phyloP scores from a whole-genome alignment of 306 rosid genomes.

The Mimosa pudica region DNA sequence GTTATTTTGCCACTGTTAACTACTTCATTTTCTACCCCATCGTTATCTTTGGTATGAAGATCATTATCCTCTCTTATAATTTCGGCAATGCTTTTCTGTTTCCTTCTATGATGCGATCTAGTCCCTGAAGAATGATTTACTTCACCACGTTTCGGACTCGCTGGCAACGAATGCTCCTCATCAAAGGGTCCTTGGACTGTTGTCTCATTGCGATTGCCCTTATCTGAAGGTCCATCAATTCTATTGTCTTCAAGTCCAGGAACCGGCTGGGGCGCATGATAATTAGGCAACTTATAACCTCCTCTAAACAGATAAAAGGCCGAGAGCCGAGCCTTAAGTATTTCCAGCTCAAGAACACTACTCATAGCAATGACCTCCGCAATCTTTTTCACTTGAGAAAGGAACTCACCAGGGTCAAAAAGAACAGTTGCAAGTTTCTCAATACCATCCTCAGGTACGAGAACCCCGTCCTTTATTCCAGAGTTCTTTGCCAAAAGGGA shows the following conservation, averaged over 20 bases:
- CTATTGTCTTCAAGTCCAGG: slow-evolving; percentile 62
- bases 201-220: slow-evolving; percentile 9
- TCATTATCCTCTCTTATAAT: slow-evolving; percentile 53
- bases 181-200: slow-evolving; percentile 61
- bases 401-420: slow-evolving; percentile 49
- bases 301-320: slow-evolving; percentile 63
- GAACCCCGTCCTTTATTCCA: slow-evolving; percentile 68
- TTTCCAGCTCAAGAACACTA: slow-evolving; percentile 52
- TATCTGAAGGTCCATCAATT: slow-evolving; percentile 28
- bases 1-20: slow-evolving; percentile 30
- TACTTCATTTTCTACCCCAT: slow-evolving; percentile 28
- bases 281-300: slow-evolving; percentile 51
- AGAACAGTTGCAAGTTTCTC: slow-evolving; percentile 43
- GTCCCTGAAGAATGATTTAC: slow-evolving; percentile 23
- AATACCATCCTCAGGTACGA: slow-evolving; percentile 54
- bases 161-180: slow-evolving; percentile 50
- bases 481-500: slow-evolving; percentile 45
- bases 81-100: slow-evolving; percentile 80
- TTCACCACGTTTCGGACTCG: slow-evolving; percentile 38
- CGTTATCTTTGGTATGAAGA: slow-evolving; percentile 35
- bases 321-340: slow-evolving; percentile 55
- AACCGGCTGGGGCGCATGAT: slow-evolving; percentile 49
- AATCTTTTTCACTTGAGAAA: slow-evolving; percentile 56
- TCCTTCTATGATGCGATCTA: slow-evolving; percentile 51
- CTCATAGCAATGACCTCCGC: slow-evolving; percentile 31